Base-by-base conservation (phyloP, 2,329 filamentous ascomycete species). In the Fusarium torreyae region DNA sequence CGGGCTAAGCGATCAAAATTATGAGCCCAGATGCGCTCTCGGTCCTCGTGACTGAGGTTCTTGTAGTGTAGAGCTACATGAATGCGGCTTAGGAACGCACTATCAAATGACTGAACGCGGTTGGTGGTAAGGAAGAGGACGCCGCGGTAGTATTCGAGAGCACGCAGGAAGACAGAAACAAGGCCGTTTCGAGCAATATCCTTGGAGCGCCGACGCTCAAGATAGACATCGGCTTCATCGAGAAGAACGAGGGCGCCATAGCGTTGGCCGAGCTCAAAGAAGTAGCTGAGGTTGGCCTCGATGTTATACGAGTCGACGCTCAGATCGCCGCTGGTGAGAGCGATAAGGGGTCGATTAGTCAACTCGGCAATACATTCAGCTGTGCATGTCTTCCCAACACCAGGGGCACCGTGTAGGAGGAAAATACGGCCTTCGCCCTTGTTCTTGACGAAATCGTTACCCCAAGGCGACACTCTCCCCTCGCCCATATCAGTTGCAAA, bases 161-260 rank as follows among this genome's bases (percentile, higher is more conserved):
- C 82, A n/a, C 83, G 81, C 24, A 86, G 75, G 75, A 86, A 85
- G 57, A 85, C 77, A 17, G 81, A 83, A 26, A 85, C 84, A 13
- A 86, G 77, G 1, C 81, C 82, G 73, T 86, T 86, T 60, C 83
- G 82, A 22, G 74, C 76, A 48, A 85, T 80, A 69, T 86, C 82
- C 28, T 71, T 76, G 22, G 79, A 72, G 3, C 77, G 77, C 3
- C 87, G 85, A 53, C 82, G 76, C 75, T 88, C 86, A 10, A 90
- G 83, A 75, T 87, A 89, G 18, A 89, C 86, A 57, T 89, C 88
- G 4, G 86, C 86, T 75, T 90, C 87, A 72, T 89, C 87, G 6
- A 89, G 80, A 4, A 89, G 80, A 8, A 88, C 81, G 7, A 88
- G 80, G 38, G 82, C 86, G 18, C 81, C 82, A 76, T 83, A 87